Percentiles rank a stretch among this genome's conserved stretches.
These are phyloP conservation scores for Arxiozyma telluris DNA, from an alignment of 1,139 yeast genomes.

Conservation along the genomic window DNA sequence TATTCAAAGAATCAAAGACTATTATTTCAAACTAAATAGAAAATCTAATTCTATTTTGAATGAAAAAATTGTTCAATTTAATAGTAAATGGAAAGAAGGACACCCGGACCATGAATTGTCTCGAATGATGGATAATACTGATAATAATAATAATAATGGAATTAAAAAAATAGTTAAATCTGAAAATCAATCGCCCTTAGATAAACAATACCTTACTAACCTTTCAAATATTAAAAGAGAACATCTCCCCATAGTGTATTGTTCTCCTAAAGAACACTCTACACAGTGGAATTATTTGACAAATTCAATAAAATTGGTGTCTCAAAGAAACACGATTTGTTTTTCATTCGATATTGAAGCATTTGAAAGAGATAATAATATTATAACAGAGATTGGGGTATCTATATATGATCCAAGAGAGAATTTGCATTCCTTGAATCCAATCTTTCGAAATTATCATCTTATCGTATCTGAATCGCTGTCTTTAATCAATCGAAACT, in stretches of 20 bases:
- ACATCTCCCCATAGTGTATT: conserved; percentile 18
- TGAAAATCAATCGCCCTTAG: not conserved
- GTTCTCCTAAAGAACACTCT: conserved; percentile 16
- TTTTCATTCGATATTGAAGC: conserved; percentile 61
- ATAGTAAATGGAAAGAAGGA: not conserved
- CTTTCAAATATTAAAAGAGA: conserved; percentile 8
- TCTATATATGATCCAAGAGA: conserved; percentile 55
- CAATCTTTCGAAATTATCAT: conserved; percentile 40
- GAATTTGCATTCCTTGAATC: conserved; percentile 21
- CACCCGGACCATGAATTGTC: not conserved
- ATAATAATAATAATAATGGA: not conserved
- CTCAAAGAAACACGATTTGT: conserved; percentile 32
- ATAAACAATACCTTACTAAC: not conserved
- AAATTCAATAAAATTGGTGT: conserved; percentile 21
- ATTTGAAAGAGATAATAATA: conserved; percentile 40
- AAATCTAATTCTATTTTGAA: not conserved
- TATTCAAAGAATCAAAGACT: not conserved
- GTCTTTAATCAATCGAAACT: conserved; percentile 44
- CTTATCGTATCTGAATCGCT: conserved; percentile 46
- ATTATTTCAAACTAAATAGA: not conserved
- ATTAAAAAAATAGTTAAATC: not conserved
- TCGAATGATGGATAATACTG: not conserved
- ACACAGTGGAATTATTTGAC: conserved; percentile 19
- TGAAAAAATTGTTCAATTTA: conserved; percentile 3
- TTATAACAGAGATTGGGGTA: conserved; percentile 61